Evolutionary conservation across 2,329 filamentous ascomycete genomes (phyloP).

Genomic region (Cladophialophora immunda): DNA sequence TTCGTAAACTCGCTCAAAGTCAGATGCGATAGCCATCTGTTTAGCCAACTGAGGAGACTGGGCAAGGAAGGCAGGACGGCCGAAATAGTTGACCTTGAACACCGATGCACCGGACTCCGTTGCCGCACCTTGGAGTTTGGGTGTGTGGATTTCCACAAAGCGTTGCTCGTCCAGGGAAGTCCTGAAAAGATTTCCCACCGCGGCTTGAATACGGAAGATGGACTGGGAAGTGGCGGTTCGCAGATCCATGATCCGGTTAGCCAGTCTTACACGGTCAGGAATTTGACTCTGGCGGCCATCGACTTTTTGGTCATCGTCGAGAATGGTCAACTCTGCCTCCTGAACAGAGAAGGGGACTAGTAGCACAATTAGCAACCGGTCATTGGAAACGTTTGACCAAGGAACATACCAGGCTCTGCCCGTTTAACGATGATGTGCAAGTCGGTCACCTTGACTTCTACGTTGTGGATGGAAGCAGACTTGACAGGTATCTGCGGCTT

Average conservation of each 20-base stretch:
- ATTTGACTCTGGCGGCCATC: conserved; percentile 69
- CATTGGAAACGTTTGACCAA: not conserved
- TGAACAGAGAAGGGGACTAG: conserved; percentile 72
- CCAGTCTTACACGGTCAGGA: conserved; percentile 75
- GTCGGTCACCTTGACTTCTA: conserved; percentile 77
- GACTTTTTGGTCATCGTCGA: conserved; percentile 63
- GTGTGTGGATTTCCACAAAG: conserved; percentile 94
- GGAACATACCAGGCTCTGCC: conserved; percentile 57
- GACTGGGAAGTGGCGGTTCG: conserved; percentile 86
- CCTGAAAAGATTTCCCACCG: conserved; percentile 82
- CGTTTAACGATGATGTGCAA: conserved; percentile 70
- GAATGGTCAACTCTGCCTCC: conserved; percentile 70
- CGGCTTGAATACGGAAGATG: conserved; percentile 86
- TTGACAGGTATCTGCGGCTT: conserved; percentile 77
- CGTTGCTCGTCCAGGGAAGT: conserved; percentile 74
- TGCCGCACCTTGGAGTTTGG: conserved; percentile 86
- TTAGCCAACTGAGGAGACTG: conserved; percentile 93
- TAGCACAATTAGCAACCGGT: conserved; percentile 17
- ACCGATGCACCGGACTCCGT: conserved; percentile 92
- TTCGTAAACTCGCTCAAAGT: conserved; percentile 90
- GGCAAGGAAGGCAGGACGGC: conserved; percentile 82
- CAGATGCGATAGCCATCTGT: conserved; percentile 89
- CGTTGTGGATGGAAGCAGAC: conserved; percentile 76
- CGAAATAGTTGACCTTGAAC: conserved; percentile 93
- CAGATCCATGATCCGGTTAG: conserved; percentile 82